Conservation (phyloP, 2,329 filamentous ascomycete genomes). For the Colletotrichum eremochloae region DNA sequence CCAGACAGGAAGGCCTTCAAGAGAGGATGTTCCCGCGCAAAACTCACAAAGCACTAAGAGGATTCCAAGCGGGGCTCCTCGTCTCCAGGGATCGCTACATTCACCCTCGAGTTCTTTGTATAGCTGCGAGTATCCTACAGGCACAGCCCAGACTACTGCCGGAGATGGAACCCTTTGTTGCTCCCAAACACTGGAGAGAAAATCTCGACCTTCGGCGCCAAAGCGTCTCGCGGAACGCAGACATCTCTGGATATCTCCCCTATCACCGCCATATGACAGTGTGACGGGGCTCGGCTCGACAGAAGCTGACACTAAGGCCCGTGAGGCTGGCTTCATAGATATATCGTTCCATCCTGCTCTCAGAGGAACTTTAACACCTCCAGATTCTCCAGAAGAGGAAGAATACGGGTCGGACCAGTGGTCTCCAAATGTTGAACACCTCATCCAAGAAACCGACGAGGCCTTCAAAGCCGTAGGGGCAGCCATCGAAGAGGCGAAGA, state of each 20-base stretch:
- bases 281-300: background rate
- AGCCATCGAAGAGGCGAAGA: conserved; percentile 55
- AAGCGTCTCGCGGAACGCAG: conserved; percentile 42
- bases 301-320: conserved; percentile 22
- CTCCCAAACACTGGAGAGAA: conserved; percentile 36
- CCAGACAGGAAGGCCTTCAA: conserved; percentile 19
- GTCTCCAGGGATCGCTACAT: conserved; percentile 54
- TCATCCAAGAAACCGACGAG: conserved; percentile 64
- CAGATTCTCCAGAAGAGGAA: conserved; percentile 20
- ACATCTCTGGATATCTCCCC: conserved; percentile 37
- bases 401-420: conserved; percentile 43
- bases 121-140: conserved; percentile 56
- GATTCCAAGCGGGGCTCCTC: conserved; percentile 54
- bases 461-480: conserved; percentile 62
- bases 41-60: conserved; percentile 56
- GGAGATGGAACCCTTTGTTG: conserved; percentile 52
- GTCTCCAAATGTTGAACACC: conserved; percentile 57
- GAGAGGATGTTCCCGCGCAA: conserved; percentile 52
- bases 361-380: conserved; percentile 23
- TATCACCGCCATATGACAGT: conserved; percentile 9
- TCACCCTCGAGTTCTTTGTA: conserved; percentile 62
- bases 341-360: conserved; percentile 23
- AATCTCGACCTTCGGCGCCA: conserved; percentile 31
- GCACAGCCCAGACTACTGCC: conserved; percentile 45
- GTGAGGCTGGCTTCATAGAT: conserved; percentile 27